Evolutionary conservation across 2,329 filamentous ascomycete genomes (phyloP).

Genomic region (Pyrenochaeta sp.): DNA sequence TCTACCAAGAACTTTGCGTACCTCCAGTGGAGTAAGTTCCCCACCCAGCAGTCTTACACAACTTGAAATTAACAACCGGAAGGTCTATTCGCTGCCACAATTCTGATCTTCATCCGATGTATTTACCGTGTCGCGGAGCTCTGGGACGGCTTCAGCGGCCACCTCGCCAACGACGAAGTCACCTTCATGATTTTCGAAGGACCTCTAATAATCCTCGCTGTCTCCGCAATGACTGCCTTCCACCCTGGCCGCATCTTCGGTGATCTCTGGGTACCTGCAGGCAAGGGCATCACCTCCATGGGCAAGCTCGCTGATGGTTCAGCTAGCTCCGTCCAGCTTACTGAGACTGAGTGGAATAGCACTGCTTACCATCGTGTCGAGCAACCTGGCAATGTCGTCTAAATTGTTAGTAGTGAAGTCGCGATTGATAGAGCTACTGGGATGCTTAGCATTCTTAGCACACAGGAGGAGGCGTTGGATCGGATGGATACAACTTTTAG

Average conservation of each 20-base stretch:
- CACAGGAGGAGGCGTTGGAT: background rate
- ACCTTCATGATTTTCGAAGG: slow-evolving; percentile 62
- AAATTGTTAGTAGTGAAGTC: background rate
- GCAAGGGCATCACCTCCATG: slow-evolving; percentile 26
- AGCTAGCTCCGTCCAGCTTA: slow-evolving; percentile 17
- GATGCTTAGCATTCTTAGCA: background rate
- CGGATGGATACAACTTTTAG: background rate
- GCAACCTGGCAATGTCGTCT: slow-evolving; percentile 5
- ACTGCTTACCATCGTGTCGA: slow-evolving; percentile 24
- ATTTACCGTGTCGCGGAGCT: slow-evolving; percentile 59
- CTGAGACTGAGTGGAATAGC: slow-evolving; percentile 16
- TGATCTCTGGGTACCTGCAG: slow-evolving; percentile 35
- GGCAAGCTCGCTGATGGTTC: slow-evolving; percentile 15
- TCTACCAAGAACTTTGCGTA: slow-evolving; percentile 18
- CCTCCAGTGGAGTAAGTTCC: slow-evolving; percentile 36
- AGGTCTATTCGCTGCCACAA: slow-evolving; percentile 50
- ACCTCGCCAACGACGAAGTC: slow-evolving; percentile 56
- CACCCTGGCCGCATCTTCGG: slow-evolving; percentile 52
- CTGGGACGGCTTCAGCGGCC: slow-evolving; percentile 53
- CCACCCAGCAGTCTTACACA: background rate
- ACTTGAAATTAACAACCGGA: slow-evolving; percentile 8
- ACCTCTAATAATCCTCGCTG: slow-evolving; percentile 58
- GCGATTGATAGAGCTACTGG: background rate
- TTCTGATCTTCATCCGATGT: slow-evolving; percentile 57
- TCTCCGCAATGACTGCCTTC: slow-evolving; percentile 53